Evolutionary conservation across 371 early-diverging fungal species (phyloP), one percentile per base, ranked within the genome.

Genomic region (Homolaphlyctis polyrhiza): DNA sequence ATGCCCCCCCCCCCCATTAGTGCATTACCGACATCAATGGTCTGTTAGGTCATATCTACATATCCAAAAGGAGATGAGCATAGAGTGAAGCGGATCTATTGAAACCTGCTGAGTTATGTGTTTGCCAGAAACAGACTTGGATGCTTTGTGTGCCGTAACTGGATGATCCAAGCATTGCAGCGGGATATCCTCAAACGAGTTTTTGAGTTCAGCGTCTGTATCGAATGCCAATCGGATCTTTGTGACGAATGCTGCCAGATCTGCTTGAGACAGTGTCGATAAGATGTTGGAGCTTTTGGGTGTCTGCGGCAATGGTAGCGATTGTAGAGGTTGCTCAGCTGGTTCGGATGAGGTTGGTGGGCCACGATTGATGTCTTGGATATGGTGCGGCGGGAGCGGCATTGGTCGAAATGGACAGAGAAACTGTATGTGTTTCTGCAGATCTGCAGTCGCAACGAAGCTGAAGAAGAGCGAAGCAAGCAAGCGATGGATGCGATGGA

Each of bases 381-480:
- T 2, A 30, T 50, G 63, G 58, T 58, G 65, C 1, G 68, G 35
- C n/a, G 64, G 69, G n/a, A 8, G 3, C 3, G 66, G 66, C 57
- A 64, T 62, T 4, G 73, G 73, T 27, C 57, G 3, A 35, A 86
- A 71, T 66, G 90, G 90, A 68, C 94, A 93, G 49, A 27, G n/a
- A n/a, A n/a, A 35, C 23, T 11, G 11, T 29, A 33, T 35, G 51
- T 25, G 51, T 11, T 27, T 25, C 4, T 51, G 14, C 8, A 51
- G 51, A 32, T 29, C 29, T 3, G 11, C 8, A 21, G 51, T 11
- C 8, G 29, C 29, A 18, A 51, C 51, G 27, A 29, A 51, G 51
- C 25, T 25, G 25, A 6, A 27, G 4, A 32, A 6, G 14, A 32
- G 29, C 28, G 3, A 33, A 35, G 4, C 35, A 4, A 27, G 27